Conservation (phyloP, 305 asterid genomes). For the Fraxinus albicans region DNA sequence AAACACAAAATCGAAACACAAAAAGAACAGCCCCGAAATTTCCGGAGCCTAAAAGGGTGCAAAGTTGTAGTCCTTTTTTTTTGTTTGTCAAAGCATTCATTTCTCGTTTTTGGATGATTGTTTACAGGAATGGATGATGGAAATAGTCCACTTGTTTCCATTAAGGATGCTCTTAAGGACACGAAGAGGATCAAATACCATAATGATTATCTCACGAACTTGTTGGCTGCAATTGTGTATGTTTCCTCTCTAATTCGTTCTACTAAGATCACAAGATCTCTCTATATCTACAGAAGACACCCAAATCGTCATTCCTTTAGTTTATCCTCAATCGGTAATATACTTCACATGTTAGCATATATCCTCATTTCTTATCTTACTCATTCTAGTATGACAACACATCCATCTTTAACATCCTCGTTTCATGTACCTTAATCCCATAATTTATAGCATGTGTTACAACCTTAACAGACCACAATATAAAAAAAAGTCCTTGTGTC, state of each 20-base stretch:
- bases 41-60: background rate
- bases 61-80: too few species aligned
- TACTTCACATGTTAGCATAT: too few species aligned
- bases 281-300: background rate
- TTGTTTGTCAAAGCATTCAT: too few species aligned
- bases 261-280: background rate
- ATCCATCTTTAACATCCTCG: background rate
- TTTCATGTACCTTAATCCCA: background rate
- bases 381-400: background rate
- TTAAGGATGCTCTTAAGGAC: slow-evolving; percentile 55
- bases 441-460: background rate
- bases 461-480: background rate
- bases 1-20: too few species aligned
- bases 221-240: slow-evolving; percentile 73
- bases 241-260: background rate
- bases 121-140: slow-evolving; percentile 81
- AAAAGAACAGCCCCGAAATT: background rate
- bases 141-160: slow-evolving; percentile 41
- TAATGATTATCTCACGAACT: slow-evolving; percentile 60
- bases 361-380: background rate
- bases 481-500: background rate
- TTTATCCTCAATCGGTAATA: too few species aligned
- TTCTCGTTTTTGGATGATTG: background rate
- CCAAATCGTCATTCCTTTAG: too few species aligned
- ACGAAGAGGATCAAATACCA: slow-evolving; percentile 72